Percentiles rank a stretch among this genome's conserved stretches.
These are phyloP conservation scores for Exophiala viscosa DNA, from an alignment of 2,329 filamentous ascomycete genomes.

Conservation along the genomic window DNA sequence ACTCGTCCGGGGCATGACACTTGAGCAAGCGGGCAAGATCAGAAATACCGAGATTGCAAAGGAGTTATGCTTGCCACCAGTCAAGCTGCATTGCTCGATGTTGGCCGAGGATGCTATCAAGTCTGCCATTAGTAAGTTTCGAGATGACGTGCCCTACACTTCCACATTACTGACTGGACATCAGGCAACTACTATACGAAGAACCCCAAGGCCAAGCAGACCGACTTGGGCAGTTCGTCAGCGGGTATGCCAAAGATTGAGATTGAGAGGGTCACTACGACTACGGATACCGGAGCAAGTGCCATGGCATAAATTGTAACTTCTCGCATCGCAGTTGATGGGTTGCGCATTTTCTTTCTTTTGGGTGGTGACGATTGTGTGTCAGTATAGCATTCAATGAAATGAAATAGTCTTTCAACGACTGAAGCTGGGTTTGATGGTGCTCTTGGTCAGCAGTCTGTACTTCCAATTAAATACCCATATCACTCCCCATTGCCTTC, in stretches of 20 bases:
- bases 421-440: no score
- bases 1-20: constrained; percentile 89
- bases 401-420: no score
- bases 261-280: constrained; percentile 54
- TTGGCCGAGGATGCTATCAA: constrained; percentile 91
- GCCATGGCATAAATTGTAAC: constrained; percentile 19
- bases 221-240: constrained; percentile 66
- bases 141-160: not conserved
- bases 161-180: not conserved
- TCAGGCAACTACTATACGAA: constrained; percentile 64
- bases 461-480: no score
- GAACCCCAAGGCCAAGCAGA: constrained; percentile 71
- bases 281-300: constrained; percentile 28
- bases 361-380: not conserved
- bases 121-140: constrained; percentile 61
- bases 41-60: constrained; percentile 98
- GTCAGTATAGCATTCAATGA: not conserved
- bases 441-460: no score
- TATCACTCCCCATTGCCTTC: no score
- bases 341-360: no score
- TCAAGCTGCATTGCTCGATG: constrained; percentile 91
- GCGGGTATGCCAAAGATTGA: constrained; percentile 65
- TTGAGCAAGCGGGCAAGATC: constrained; percentile 88
- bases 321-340: no score
- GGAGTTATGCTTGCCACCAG: constrained; percentile 83